A percentile compares a stretch with the other conserved stretches of the same genome.
These are phyloP conservation scores for Lactarius tabidus DNA, from an alignment of 768 basidiomycete species.

Conservation along the genomic window DNA sequence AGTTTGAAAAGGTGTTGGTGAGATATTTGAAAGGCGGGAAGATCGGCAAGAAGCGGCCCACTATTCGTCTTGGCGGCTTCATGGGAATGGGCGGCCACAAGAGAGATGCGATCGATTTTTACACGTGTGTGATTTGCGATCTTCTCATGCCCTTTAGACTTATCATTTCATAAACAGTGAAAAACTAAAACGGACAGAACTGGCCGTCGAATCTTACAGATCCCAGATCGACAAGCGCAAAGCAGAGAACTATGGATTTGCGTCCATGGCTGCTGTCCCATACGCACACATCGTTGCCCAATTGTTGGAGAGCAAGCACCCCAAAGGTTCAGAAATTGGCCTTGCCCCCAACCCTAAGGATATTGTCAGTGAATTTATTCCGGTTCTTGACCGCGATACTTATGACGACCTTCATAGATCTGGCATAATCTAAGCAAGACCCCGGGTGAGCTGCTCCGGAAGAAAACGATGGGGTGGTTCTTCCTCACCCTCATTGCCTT, in stretches of 20 bases:
- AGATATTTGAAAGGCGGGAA: conserved; percentile 82
- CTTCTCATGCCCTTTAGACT: background rate
- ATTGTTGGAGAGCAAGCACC: conserved; percentile 60
- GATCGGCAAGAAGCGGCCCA: conserved; percentile 78
- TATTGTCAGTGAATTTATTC: conserved; percentile 48
- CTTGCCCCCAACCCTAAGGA: conserved; percentile 89
- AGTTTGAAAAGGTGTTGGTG: conserved; percentile 86
- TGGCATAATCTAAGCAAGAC: conserved; percentile 88
- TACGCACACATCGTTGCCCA: conserved; percentile 86
- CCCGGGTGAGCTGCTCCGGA: conserved; percentile 58
- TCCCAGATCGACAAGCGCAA: conserved; percentile 65
- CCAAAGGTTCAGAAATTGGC: conserved; percentile 65
- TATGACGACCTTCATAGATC: conserved; percentile 44
- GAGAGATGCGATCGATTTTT: conserved; percentile 91
- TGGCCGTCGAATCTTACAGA: conserved; percentile 69
- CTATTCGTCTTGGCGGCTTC: conserved; percentile 70
- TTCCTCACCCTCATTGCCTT: conserved; percentile 79
- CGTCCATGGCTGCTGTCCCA: conserved; percentile 82
- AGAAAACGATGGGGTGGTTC: conserved; percentile 71
- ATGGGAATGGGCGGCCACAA: conserved; percentile 80
- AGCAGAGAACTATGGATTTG: conserved; percentile 89
- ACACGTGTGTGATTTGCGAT: conserved; percentile 57
- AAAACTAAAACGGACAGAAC: conserved; percentile 59
- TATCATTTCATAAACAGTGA: conserved; percentile 30
- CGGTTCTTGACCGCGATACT: background rate